Evolutionary conservation across 2,329 filamentous ascomycete species (phyloP).

Genomic region (Pseudogymnoascus destructans): DNA sequence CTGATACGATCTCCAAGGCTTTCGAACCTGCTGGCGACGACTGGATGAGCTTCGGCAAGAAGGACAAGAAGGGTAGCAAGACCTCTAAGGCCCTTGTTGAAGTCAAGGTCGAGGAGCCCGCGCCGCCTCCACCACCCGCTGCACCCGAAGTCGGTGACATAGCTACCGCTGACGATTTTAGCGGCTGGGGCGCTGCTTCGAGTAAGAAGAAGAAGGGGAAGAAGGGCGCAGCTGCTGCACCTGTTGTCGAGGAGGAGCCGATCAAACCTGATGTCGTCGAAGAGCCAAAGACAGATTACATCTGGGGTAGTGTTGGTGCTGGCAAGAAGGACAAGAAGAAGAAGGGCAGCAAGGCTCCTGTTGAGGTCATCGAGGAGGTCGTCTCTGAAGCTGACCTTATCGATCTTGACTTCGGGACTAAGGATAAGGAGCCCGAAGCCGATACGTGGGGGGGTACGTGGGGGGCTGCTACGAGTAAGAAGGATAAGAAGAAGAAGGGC

Average conservation of each 20-base stretch:
- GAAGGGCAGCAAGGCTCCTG: constrained; percentile 33
- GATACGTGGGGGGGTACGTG: constrained; percentile 32
- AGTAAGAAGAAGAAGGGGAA: constrained; percentile 20
- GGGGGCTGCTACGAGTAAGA: constrained; percentile 26
- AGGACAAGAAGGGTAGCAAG: constrained; percentile 28
- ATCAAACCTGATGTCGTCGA: constrained; percentile 36
- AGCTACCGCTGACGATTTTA: constrained; percentile 22
- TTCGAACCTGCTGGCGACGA: constrained; percentile 24
- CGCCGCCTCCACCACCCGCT: constrained; percentile 28
- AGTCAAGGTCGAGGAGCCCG: constrained; percentile 22
- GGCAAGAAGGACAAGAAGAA: constrained; percentile 36
- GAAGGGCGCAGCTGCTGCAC: constrained; percentile 15
- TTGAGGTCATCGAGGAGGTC: constrained; percentile 35
- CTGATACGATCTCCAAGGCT: constrained; percentile 17
- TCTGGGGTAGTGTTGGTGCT: constrained; percentile 17
- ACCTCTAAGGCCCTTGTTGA: constrained; percentile 27
- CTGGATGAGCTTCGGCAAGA: constrained; percentile 35
- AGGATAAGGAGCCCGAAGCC: constrained; percentile 32
- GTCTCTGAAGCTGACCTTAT: constrained; percentile 32
- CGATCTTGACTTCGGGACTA: constrained; percentile 34
- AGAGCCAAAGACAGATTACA: constrained; percentile 34
- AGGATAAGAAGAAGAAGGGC: constrained; percentile 34
- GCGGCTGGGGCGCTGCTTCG: constrained; percentile 20
- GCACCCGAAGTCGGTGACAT: constrained; percentile 25
- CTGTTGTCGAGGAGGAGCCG: constrained; percentile 20